Conservation (phyloP, 257 asterid species). For the Solanum rostratum region DNA sequence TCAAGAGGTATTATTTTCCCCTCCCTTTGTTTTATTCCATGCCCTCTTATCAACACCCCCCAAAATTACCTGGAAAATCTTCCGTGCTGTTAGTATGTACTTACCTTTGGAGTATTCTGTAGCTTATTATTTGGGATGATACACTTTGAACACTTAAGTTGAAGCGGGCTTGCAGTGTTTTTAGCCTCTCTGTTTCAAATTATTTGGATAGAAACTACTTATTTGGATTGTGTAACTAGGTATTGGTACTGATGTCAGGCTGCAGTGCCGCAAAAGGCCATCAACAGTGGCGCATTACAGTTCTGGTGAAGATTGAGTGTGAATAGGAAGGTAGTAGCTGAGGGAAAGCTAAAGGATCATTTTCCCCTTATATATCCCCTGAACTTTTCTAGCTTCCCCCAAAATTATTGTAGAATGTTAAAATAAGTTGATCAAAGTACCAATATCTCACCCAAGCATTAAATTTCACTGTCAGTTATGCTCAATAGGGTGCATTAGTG, state of each 20-base stretch:
- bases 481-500: not conserved
- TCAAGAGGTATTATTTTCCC: slow-evolving; percentile 40
- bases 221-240: not conserved
- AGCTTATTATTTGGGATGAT: not conserved
- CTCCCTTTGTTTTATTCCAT: not conserved
- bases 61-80: not conserved
- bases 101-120: not conserved
- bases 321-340: not conserved
- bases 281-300: not conserved
- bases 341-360: not conserved
- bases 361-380: not conserved
- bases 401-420: not conserved
- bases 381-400: not conserved
- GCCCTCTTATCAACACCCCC: not conserved
- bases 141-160: not conserved
- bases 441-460: not conserved
- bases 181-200: not conserved
- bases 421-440: not conserved
- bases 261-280: not conserved
- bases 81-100: not conserved
- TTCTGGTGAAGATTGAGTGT: not conserved
- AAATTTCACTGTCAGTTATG: not conserved
- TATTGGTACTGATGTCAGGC: not conserved
- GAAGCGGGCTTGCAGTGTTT: not conserved
- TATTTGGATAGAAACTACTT: not conserved